phyloP scores from a whole-genome alignment of 192 early-diverging fungal genomes.

The Coemansia sp. region DNA sequence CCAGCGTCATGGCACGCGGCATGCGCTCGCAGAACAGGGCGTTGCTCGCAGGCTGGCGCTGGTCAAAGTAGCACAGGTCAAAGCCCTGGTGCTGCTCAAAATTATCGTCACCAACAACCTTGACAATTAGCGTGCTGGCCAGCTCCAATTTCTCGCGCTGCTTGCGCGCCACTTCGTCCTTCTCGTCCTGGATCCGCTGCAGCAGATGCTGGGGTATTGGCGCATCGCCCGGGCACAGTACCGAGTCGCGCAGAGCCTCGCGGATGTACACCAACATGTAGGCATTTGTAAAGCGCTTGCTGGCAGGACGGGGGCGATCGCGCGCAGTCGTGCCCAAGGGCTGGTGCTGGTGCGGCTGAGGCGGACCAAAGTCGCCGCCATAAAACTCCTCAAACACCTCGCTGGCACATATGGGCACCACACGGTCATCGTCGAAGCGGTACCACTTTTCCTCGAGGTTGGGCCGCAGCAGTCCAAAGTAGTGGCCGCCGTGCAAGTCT shows the following conservation, averaged over 20 bases:
- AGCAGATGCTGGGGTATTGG: slow-evolving; percentile 87
- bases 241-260: slow-evolving; percentile 67
- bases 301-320: slow-evolving; percentile 16
- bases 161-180: slow-evolving; percentile 59
- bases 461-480: slow-evolving; percentile 89
- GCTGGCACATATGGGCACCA: slow-evolving; percentile 72
- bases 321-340: slow-evolving; percentile 46
- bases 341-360: slow-evolving; percentile 15
- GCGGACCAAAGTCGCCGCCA: slow-evolving; percentile 72
- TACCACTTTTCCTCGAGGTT: slow-evolving; percentile 80
- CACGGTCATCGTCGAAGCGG: slow-evolving; percentile 95
- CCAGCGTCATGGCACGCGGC: slow-evolving; percentile 36
- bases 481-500: slow-evolving; percentile 91
- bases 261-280: slow-evolving; percentile 99
- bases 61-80: slow-evolving; percentile 82
- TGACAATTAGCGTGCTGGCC: slow-evolving; percentile 49
- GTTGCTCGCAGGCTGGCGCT: slow-evolving; percentile 44
- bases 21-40: slow-evolving; percentile 42
- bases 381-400: slow-evolving; percentile 96
- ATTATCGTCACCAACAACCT: slow-evolving; percentile 69
- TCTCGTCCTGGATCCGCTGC: slow-evolving; percentile 68
- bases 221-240: slow-evolving; percentile 66
- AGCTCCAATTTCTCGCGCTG: slow-evolving; percentile 72
- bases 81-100: slow-evolving; percentile 79
- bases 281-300: slow-evolving; percentile 92